These are phyloP conservation scores for Cyberlindnera mrakii DNA, from an alignment of 805 yeast genomes.

Conservation along the genomic window DNA sequence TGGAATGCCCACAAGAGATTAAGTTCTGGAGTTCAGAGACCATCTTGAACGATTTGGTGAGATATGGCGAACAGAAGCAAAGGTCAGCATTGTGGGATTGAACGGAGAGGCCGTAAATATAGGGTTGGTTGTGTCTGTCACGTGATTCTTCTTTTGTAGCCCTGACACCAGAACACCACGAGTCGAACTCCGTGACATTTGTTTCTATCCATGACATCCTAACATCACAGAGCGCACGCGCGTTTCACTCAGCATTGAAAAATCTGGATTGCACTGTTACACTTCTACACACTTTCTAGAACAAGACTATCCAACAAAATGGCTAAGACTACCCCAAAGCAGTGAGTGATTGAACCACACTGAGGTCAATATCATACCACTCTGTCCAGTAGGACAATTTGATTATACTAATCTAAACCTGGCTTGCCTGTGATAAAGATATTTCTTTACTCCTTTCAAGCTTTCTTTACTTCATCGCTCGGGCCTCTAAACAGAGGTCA, in stretches of 20 bases:
- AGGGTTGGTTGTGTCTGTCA: neutral
- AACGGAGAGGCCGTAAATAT: neutral
- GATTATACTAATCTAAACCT: constrained; percentile 1
- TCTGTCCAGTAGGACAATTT: neutral
- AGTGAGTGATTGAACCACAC: constrained; percentile 15
- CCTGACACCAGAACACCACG: neutral
- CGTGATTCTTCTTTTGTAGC: neutral
- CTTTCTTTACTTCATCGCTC: constrained; percentile 1
- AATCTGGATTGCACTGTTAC: neutral
- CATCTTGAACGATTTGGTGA: neutral
- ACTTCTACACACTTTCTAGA: neutral
- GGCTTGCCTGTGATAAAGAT: constrained; percentile 14
- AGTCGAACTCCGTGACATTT: neutral
- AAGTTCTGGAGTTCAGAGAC: neutral
- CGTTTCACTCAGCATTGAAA: neutral
- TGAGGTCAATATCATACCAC: constrained; percentile 1
- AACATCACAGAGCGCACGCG: neutral
- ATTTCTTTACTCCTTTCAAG: constrained; percentile 14
- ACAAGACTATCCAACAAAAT: constrained; percentile 8
- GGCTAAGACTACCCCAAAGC: constrained; percentile 27
- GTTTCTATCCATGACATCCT: neutral
- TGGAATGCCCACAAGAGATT: neutral
- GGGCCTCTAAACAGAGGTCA: neutral
- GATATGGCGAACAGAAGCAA: neutral
- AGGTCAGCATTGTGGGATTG: neutral